Percentiles rank a stretch among this genome's conserved stretches.
phyloP scores from a whole-genome alignment of 2,329 filamentous ascomycete genomes.

The Pestalotiopsis sp. region DNA sequence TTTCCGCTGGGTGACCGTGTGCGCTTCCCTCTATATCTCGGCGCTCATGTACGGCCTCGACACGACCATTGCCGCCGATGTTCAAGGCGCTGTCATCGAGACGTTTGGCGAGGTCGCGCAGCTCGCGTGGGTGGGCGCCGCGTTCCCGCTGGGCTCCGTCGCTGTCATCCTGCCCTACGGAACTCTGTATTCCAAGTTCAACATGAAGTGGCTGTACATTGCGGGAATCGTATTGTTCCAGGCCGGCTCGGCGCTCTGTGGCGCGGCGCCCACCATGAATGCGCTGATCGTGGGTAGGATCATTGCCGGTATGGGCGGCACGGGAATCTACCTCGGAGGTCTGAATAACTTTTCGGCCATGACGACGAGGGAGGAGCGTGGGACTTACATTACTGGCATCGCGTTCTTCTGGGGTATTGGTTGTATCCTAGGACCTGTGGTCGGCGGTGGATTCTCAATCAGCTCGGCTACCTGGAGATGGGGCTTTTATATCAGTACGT shows the following conservation, averaged over 20 bases:
- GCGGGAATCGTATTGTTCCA: slow-evolving; percentile 15
- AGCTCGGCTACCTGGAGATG: slow-evolving; percentile 26
- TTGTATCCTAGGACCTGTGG: slow-evolving; percentile 45
- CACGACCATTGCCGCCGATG: slow-evolving; percentile 47
- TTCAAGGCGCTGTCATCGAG: slow-evolving; percentile 40
- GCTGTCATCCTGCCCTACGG: slow-evolving; percentile 36
- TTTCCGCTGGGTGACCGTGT: neutral
- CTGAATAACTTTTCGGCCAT: slow-evolving; percentile 26
- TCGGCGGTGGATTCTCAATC: slow-evolving; percentile 30
- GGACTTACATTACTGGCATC: slow-evolving; percentile 28
- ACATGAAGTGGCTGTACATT: slow-evolving; percentile 39
- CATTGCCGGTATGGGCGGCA: slow-evolving; percentile 45
- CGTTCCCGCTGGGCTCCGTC: slow-evolving; percentile 40
- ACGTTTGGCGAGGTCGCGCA: slow-evolving; percentile 35
- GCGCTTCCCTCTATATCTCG: neutral
- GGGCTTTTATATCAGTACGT: slow-evolving; percentile 52
- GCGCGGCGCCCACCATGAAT: slow-evolving; percentile 43
- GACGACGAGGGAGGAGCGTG: slow-evolving; percentile 28
- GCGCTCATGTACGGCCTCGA: slow-evolving; percentile 39
- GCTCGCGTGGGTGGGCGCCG: slow-evolving; percentile 40
- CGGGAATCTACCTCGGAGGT: slow-evolving; percentile 41
- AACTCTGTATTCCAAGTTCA: slow-evolving; percentile 39
- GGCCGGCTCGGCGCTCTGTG: slow-evolving; percentile 37
- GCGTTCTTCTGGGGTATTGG: slow-evolving; percentile 44
- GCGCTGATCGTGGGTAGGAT: slow-evolving; percentile 49